Percentiles rank a stretch among this genome's conserved stretches.
Conservation (phyloP, 2,329 filamentous ascomycete species). For the Fusarium heterosporum region DNA sequence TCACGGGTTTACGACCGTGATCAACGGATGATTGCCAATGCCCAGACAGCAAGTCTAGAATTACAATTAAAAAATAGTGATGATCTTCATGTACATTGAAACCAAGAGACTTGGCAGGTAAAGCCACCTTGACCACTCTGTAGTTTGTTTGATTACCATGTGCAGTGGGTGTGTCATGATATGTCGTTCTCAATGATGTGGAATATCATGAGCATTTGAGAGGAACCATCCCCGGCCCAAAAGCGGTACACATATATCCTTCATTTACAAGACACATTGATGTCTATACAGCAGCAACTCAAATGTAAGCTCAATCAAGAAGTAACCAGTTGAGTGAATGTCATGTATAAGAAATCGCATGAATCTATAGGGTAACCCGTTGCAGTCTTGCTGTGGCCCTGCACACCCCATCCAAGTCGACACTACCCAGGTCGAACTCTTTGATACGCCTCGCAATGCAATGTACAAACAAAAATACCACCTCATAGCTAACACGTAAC, state of each 20-base stretch:
- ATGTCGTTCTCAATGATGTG: too few species aligned
- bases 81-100: neutral
- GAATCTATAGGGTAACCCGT: neutral
- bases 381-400: neutral
- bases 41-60: neutral
- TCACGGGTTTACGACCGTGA: slow-evolving; percentile 1
- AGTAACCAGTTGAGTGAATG: neutral
- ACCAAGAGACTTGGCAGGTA: too few species aligned
- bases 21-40: neutral
- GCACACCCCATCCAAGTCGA: neutral
- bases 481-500: slow-evolving; percentile 4
- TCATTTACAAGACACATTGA: too few species aligned
- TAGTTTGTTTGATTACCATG: too few species aligned
- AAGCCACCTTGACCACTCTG: neutral
- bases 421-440: neutral
- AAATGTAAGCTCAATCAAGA: neutral
- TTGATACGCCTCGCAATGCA: slow-evolving; percentile 17
- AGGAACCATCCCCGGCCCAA: too few species aligned
- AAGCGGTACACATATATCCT: too few species aligned
- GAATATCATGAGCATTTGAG: too few species aligned
- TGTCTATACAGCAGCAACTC: too few species aligned
- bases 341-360: neutral
- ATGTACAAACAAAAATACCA: neutral
- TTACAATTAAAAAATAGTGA: too few species aligned
- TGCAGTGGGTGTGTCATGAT: too few species aligned